A percentile compares a stretch with the other conserved stretches of the same genome.
Conservation (phyloP, 2,329 filamentous ascomycete genomes). For the Epichloe bromicola region DNA sequence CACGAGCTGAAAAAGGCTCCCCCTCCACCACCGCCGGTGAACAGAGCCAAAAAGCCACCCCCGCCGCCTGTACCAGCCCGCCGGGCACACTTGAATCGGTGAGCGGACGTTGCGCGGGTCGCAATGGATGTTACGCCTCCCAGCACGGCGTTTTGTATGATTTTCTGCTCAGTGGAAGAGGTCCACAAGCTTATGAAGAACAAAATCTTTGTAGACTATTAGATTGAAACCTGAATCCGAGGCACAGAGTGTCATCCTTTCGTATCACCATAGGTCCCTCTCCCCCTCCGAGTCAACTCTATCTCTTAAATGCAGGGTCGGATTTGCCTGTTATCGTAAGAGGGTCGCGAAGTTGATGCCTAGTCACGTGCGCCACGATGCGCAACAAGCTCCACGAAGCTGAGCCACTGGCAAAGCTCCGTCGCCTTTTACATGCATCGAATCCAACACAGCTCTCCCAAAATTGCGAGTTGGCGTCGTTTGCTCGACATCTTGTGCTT, state of each 20-base stretch:
- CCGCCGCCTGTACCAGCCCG: conserved; percentile 21
- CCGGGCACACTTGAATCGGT: conserved; percentile 14
- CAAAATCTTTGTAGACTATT: not conserved
- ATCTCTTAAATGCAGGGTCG: no score
- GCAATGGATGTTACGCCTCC: not conserved
- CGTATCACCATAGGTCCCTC: not conserved
- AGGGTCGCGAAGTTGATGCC: not conserved
- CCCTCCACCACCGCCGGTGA: conserved; percentile 39
- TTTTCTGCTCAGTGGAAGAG: not conserved
- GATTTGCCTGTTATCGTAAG: no score
- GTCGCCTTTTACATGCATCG: not conserved
- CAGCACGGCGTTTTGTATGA: not conserved
- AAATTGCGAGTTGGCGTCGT: not conserved
- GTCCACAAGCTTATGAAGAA: not conserved
- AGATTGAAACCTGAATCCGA: not conserved
- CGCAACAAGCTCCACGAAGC: not conserved
- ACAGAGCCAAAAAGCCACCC: conserved; percentile 30
- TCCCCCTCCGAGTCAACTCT: not conserved
- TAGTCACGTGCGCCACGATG: conserved; percentile 7
- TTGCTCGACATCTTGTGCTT: not conserved
- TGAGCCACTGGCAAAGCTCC: not conserved
- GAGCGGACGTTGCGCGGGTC: not conserved
- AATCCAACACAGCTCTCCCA: not conserved
- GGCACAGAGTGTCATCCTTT: not conserved
- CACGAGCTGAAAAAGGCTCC: conserved; percentile 37